Base-by-base conservation (phyloP, 2,329 filamentous ascomycete genomes). In the Setomelanomma holmii region DNA sequence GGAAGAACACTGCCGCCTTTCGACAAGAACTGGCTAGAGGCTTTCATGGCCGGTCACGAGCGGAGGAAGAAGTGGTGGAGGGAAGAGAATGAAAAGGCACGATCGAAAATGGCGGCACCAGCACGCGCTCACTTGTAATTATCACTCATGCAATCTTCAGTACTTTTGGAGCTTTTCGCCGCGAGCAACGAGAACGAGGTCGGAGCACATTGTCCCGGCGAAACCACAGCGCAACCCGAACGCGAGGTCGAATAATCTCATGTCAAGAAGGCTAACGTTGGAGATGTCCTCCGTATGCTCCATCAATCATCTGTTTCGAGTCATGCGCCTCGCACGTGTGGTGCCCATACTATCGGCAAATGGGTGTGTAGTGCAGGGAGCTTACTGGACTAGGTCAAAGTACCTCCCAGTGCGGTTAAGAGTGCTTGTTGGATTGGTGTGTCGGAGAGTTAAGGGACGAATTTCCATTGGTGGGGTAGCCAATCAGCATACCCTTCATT, bases 11-110 rank as follows among this genome's bases (percentile, higher is more conserved):
- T 72, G 21, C 66, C 81, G 1, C 68, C 57, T 47, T 85, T 80
- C 36, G 71, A 76, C 30, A 67, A 71, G 40, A 73, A 69, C 52
- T 85, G 82, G 82, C 72, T 76, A 34, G 73, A 78, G 17, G 69
- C 67, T 0, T 87, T 87, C 51, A 76, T 84, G 61, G 77, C 76
- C 2, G 84, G 83, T 0, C 82, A 85, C 63, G 78, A 85, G 62
- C 71, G 75, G 53, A 77, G 85, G 42, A 86, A 83, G 69, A 72
- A 73, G 6, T 84, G 86, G 83, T 87, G 85, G 85, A 74, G 71
- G 63, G 75, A 78, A 43, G 65, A 79, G 19, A 87, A 86, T 61
- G 73, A 70, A 40, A 61, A 70, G 57, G 76, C 74, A 12, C 60
- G 55, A 17, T 21, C 43, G 22, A 23, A 39, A 22, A 10, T 19